phyloP scores from a whole-genome alignment of 169 alveolate genomes.

The Plasmodium gonderi region DNA sequence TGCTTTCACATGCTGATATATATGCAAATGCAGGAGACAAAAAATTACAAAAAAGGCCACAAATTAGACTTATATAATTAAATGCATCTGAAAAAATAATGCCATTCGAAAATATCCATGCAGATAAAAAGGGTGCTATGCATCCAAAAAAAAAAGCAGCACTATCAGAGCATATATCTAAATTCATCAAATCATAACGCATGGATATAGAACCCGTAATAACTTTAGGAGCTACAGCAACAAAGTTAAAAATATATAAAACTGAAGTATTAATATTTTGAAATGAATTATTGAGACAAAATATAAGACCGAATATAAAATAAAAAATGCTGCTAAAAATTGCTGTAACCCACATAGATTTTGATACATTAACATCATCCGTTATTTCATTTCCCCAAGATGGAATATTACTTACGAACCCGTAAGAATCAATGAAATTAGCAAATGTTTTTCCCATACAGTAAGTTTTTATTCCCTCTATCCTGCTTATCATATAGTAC shows the following conservation, averaged over 20 bases:
- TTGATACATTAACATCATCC: conserved; percentile 80
- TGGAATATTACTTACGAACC: conserved; percentile 81
- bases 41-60: conserved; percentile 82
- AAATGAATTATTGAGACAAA: conserved; percentile 77
- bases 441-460: conserved; percentile 69
- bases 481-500: conserved; percentile 28
- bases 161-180: conserved; percentile 77
- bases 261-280: conserved; percentile 64
- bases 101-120: conserved; percentile 82
- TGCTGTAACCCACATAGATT: conserved; percentile 78
- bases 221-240: conserved; percentile 82
- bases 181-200: conserved; percentile 83
- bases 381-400: conserved; percentile 88
- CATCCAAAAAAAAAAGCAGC: conserved; percentile 80
- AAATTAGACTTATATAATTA: conserved; percentile 74
- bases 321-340: conserved; percentile 77
- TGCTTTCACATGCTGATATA: conserved; percentile 76
- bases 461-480: conserved; percentile 68
- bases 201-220: conserved; percentile 81
- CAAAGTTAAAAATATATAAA: conserved; percentile 77
- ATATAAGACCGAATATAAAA: conserved; percentile 77
- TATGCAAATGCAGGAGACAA: conserved; percentile 78
- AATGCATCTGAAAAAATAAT: conserved; percentile 73
- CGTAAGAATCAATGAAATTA: conserved; percentile 82
- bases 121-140: conserved; percentile 79